A percentile compares a stretch with the other conserved stretches of the same genome.
Evolutionary conservation across 2,329 filamentous ascomycete species (phyloP).

Genomic region (Polytolypa hystricis): DNA sequence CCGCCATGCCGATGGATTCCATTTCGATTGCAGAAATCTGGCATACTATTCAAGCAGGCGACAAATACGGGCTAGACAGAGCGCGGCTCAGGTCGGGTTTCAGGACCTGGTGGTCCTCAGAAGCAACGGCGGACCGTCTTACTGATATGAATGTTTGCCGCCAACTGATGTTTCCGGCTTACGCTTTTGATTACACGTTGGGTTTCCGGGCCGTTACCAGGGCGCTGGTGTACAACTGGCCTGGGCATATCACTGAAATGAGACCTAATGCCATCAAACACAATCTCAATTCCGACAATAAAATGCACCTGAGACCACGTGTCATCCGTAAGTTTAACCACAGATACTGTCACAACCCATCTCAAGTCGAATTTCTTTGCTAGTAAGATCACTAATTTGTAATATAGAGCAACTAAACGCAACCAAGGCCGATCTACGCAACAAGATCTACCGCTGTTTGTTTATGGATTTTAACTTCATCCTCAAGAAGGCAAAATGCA

Average conservation of each 20-base stretch:
- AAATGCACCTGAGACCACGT: not conserved
- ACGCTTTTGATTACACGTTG: not conserved
- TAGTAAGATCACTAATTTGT: not conserved
- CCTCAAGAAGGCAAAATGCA: not conserved
- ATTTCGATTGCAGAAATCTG: not conserved
- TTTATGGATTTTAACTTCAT: not conserved
- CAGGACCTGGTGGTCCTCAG: not conserved
- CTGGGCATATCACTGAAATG: not conserved
- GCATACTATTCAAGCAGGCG: not conserved
- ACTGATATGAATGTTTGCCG: not conserved
- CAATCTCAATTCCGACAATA: too few species aligned
- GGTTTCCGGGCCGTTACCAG: not conserved
- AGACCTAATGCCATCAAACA: not conserved
- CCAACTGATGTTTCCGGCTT: not conserved
- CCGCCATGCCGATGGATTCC: not conserved
- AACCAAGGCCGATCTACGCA: not conserved
- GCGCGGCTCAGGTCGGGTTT: not conserved
- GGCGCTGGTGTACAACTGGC: not conserved
- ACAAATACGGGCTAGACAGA: not conserved
- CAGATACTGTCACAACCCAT: not conserved
- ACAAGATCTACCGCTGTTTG: not conserved
- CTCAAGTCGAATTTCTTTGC: too few species aligned
- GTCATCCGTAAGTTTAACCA: conserved; percentile 1
- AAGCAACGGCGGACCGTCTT: not conserved
- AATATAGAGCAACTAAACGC: conserved; percentile 1